Evolutionary conservation across 495 filamentous ascomycete species (phyloP).

Genomic region (Pseudotulostoma volvatum): DNA sequence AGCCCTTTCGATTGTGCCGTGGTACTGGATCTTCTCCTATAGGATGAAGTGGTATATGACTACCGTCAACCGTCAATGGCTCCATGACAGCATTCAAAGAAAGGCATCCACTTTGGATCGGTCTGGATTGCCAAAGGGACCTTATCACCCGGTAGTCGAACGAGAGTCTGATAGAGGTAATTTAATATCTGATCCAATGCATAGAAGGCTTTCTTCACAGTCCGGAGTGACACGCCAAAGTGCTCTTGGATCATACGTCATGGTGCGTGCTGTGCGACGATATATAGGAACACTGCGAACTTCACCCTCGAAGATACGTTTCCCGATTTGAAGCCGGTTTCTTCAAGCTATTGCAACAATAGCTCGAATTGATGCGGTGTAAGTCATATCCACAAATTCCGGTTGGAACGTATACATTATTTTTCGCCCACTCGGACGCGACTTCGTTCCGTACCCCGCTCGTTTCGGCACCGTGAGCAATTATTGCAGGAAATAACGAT

Average conservation of each 20-base stretch:
- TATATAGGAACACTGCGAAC: background rate
- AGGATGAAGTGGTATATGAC: background rate
- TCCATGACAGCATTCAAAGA: background rate
- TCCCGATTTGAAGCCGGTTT: background rate
- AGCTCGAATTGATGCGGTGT: background rate
- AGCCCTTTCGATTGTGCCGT: background rate
- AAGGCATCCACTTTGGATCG: background rate
- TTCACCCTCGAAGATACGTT: background rate
- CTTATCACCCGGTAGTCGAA: background rate
- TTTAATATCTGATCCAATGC: background rate
- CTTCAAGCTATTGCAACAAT: background rate
- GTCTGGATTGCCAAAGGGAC: background rate
- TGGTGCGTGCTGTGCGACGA: background rate
- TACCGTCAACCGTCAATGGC: background rate
- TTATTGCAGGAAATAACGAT: background rate
- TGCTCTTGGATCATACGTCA: background rate
- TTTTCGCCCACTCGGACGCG: background rate
- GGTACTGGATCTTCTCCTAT: background rate
- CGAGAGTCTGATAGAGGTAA: background rate
- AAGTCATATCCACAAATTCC: background rate
- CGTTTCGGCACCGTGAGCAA: background rate
- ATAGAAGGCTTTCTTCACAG: background rate
- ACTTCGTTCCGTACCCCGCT: background rate
- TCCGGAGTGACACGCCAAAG: background rate
- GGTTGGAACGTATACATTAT: background rate